phyloP scores from a whole-genome alignment of 2,329 filamentous ascomycete species.

The Calonectria crousiana region DNA sequence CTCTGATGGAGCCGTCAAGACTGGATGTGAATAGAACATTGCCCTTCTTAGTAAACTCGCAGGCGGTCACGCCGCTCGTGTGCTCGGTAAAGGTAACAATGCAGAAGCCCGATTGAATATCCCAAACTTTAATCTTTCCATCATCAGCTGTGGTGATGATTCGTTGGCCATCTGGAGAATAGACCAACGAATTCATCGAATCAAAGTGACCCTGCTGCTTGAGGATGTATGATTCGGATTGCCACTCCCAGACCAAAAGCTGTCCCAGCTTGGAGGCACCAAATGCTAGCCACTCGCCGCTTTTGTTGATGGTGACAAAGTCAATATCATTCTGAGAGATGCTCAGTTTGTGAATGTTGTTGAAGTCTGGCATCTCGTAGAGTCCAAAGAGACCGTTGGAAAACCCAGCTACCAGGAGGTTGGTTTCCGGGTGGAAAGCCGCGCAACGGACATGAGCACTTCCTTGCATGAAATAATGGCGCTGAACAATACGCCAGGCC shows the following conservation, averaged over 20 bases:
- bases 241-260: slow-evolving; percentile 99
- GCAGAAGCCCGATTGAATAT: slow-evolving; percentile 95
- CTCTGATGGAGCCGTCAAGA: slow-evolving; percentile 91
- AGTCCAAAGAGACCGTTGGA: slow-evolving; percentile 94
- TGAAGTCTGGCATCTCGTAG: slow-evolving; percentile 96
- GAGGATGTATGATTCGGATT: slow-evolving; percentile 97
- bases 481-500: slow-evolving; percentile 91
- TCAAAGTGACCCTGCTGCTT: slow-evolving; percentile 99
- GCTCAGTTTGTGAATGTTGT: slow-evolving; percentile 90
- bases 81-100: slow-evolving; percentile 99
- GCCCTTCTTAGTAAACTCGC: slow-evolving; percentile 93
- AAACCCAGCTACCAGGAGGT: slow-evolving; percentile 96
- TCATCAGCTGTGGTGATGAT: slow-evolving; percentile 96
- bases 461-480: slow-evolving; percentile 94
- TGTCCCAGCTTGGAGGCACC: slow-evolving; percentile 96
- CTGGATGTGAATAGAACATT: slow-evolving; percentile 97
- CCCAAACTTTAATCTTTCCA: slow-evolving; percentile 99
- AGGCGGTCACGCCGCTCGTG: slow-evolving; percentile 91
- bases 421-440: slow-evolving; percentile 87
- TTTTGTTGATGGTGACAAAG: slow-evolving; percentile 92
- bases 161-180: slow-evolving; percentile 92
- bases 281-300: slow-evolving; percentile 97
- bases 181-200: slow-evolving; percentile 91
- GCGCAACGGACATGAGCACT: slow-evolving; percentile 89
- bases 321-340: slow-evolving; percentile 98